Evolutionary conservation across 768 basidiomycete genomes (phyloP), one percentile per base, ranked within the genome.

Genomic region (Cantharellus cinnabarinus): DNA sequence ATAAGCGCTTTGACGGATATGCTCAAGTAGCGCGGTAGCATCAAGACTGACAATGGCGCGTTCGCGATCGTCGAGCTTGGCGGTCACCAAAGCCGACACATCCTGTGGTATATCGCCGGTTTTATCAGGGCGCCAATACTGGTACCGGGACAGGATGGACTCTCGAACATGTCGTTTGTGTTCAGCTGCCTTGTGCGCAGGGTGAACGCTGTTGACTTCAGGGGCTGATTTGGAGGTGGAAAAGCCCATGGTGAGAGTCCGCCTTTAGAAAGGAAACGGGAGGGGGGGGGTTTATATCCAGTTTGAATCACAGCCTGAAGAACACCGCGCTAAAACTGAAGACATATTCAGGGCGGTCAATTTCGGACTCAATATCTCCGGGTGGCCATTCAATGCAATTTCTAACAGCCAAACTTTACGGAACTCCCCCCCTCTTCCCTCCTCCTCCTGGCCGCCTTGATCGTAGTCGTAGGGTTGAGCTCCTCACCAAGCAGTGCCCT

Each of bases 41-140:
- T 74, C 73, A 2, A 70, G 65, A 20, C 63, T 58, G 10, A 71
- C 69, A 60, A 73, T 71, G 42, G 65, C 67, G 41, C 58, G 62
- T 57, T 71, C 70, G 7, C 66, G 63, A 7, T 60, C 60, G 42
- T 66, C 66, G 55, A 72, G 69, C 57, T 37, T 10, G 10, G 52
- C 14, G 1, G 38, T 10, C 10, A 37, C 38, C 14, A 10, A 37
- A 7, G 7, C 7, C 0, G 52, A 54, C 10, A 37, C 52, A 37
- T 54, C 52, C 14, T 10, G 10, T 7, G 52, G 52, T 10, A 54
- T 54, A 7, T 37, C 52, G 10, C 10, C 38, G 10, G 52, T 7
- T 10, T 14, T 10, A 37, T 10, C 35, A 37, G 52, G 52, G 10
- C 52, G 52, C 52, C 52, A 54, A 37, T 54, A 1, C 7, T 10